Conservation (phyloP, 345 rosid genomes). For the Boechera divaricarpa region DNA sequence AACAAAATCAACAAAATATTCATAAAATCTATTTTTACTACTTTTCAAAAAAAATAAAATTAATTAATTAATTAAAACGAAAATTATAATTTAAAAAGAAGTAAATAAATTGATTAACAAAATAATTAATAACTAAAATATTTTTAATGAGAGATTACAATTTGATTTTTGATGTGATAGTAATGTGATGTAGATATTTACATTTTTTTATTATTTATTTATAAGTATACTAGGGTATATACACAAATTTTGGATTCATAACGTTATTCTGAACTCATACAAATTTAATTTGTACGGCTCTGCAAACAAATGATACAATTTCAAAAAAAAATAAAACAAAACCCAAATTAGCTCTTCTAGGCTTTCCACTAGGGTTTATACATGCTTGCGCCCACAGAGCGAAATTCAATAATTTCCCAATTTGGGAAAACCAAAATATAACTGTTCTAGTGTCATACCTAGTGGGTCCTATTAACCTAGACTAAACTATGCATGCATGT, state of each 20-base stretch:
- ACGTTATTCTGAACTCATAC: neutral
- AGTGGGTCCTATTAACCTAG: neutral
- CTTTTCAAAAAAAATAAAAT: too few relatives aligned
- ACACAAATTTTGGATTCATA: neutral
- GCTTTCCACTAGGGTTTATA: constrained; percentile 4
- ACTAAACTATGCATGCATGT: constrained; percentile 29
- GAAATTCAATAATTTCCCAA: constrained; percentile 7
- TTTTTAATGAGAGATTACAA: too few relatives aligned
- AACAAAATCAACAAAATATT: too few relatives aligned
- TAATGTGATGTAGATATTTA: too few relatives aligned
- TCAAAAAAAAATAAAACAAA: neutral
- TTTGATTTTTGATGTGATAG: too few relatives aligned
- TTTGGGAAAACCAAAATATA: neutral
- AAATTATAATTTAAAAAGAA: too few relatives aligned
- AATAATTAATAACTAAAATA: too few relatives aligned
- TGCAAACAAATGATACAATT: neutral
- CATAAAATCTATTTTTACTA: too few relatives aligned
- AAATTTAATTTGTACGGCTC: neutral
- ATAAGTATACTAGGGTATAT: too few relatives aligned
- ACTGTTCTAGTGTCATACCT: neutral
- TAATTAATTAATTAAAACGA: too few relatives aligned
- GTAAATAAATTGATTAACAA: too few relatives aligned
- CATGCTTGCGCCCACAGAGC: neutral
- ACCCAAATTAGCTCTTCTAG: constrained; percentile 2
- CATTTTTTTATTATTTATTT: too few relatives aligned